A percentile compares a stretch with the other conserved stretches of the same genome.
Conservation (phyloP, 176 grass and related monocot genomes). For the Oryza officinalis region DNA sequence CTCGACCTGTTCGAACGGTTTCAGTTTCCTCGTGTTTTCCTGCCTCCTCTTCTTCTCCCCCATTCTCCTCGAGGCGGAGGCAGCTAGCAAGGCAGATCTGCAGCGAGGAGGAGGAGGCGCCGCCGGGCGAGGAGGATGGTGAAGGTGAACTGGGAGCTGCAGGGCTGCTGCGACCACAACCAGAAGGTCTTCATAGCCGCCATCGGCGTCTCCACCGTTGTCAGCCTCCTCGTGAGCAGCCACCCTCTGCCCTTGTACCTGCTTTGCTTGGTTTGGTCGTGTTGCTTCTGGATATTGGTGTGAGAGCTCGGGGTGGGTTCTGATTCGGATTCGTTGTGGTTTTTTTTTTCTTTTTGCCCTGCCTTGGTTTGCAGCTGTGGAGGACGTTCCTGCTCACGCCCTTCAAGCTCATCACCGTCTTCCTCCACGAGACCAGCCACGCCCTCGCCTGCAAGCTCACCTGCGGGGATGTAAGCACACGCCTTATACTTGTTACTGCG, state of each 20-base stretch:
- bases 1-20: conserved; percentile 14
- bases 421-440: conserved; percentile 99
- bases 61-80: not conserved
- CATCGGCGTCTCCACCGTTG: conserved; percentile 82
- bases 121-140: conserved; percentile 1
- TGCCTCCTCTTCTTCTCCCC: not conserved
- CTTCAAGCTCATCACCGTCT: conserved; percentile 99
- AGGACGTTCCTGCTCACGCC: conserved; percentile 89
- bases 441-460: conserved; percentile 98
- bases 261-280: not conserved
- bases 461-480: conserved; percentile 77
- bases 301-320: not conserved
- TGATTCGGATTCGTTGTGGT: not conserved
- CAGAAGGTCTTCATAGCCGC: conserved; percentile 77
- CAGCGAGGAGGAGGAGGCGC: not conserved
- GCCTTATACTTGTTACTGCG: not conserved
- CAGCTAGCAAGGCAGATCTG: conserved; percentile 62
- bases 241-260: not conserved
- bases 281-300: not conserved
- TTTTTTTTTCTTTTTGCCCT: no score
- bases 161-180: conserved; percentile 70
- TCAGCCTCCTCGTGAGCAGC: conserved; percentile 75
- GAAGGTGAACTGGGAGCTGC: conserved; percentile 83
- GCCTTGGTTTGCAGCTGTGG: conserved; percentile 64
- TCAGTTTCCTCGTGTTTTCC: not conserved